Evolutionary conservation across 306 rosid genomes (phyloP), one percentile per base, ranked within the genome.

Genomic region (Sphenostylis stenocarpa): DNA sequence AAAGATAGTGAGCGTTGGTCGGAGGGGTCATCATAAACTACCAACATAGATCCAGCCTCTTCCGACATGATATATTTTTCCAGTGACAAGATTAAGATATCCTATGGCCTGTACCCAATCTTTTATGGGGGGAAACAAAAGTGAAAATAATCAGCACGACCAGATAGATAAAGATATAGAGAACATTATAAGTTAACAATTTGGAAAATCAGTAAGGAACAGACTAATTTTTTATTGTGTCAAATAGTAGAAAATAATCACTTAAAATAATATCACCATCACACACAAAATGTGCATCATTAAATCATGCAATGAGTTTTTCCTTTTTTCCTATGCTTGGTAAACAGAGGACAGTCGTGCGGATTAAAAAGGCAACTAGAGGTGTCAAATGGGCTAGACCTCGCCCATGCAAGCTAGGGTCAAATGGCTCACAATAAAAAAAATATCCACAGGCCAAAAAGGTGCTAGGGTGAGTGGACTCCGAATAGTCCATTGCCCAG

Each of bases 1-100:
- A 90, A 73, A 36, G 96, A 91, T 2, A 90, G 79, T 12, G 98
- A 91, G 80, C 82, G 91, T 75, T 87, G 98, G 82, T 91, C 93
- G 19, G 97, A 91, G 47, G 96, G 94, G 76, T 94, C 97, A 82
- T 91, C 96, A 79, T 87, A 90, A 44, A 86, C 91, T 64, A 77
- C 93, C 84, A 88, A 84, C 93, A 91, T 84, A 28, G 85, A 76
- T 72, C 93, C 93, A 73, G 82, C 87, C 63, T 91, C 97, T 73
- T 94, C 91, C 84, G 93, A 88, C 98, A 91, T 93, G 29, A 73
- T 84, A 26, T 62, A 26, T 62, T 49, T 72, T 74, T 69, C 65
- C 64, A 69, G 72, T 41, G 56, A 75, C 65, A 75, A 38, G 34
- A 60, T 78, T 72, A 56, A 71, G 84, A 60, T 71, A 72, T n/a